A percentile compares a stretch with the other conserved stretches of the same genome.
These are phyloP conservation scores for Backusella tarrabulga DNA, from an alignment of 192 early-diverging fungal species.

Conservation along the genomic window DNA sequence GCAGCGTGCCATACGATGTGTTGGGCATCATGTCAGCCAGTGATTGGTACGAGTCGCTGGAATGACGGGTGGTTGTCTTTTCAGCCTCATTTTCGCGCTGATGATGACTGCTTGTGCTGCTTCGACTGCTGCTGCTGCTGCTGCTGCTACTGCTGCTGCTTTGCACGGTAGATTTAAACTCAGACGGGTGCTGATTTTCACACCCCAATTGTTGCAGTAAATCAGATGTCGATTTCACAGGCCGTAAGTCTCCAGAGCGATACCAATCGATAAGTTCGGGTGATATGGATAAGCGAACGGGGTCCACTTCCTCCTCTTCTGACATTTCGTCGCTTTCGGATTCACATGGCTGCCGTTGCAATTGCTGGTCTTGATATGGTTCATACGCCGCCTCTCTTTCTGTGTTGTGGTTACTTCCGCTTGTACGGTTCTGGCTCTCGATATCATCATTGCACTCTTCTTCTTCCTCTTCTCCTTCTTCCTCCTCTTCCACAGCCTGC, in stretches of 20 bases:
- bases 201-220: background rate
- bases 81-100: background rate
- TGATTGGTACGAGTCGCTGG: slow-evolving; percentile 6
- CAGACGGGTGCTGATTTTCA: background rate
- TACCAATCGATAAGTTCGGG: slow-evolving; percentile 6
- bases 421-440: too few species aligned
- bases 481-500: slow-evolving; percentile 1
- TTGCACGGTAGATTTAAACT: background rate
- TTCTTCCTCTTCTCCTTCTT: background rate
- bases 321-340: background rate
- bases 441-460: background rate
- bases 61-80: background rate
- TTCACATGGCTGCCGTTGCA: background rate
- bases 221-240: background rate
- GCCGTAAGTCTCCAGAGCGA: background rate
- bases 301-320: background rate
- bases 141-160: background rate
- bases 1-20: background rate
- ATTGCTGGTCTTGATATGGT: background rate
- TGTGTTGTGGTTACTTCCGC: background rate
- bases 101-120: background rate
- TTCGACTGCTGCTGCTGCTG: background rate
- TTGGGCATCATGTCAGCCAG: slow-evolving; percentile 2
- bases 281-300: slow-evolving; percentile 11
- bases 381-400: background rate